phyloP scores from a whole-genome alignment of 345 rosid species.

The Kandelia obovata region DNA sequence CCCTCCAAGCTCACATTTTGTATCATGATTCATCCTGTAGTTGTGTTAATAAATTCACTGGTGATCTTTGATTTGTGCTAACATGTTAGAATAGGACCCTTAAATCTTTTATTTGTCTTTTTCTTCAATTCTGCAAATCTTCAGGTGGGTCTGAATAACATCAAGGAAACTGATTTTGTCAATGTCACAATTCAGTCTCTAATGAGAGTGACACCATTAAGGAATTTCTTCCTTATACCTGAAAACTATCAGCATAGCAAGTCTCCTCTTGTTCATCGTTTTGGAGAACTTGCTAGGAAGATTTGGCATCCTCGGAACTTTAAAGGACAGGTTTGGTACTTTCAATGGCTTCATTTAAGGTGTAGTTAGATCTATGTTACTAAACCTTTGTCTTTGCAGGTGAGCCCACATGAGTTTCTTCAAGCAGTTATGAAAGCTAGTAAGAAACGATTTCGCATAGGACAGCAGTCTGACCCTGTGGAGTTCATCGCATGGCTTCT shows the following conservation, averaged over 20 bases:
- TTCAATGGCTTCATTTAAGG: conserved; percentile 1
- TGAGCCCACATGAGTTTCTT: conserved; percentile 97
- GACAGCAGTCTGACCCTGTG: conserved; percentile 89
- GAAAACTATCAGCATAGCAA: conserved; percentile 75
- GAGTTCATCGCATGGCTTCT: conserved; percentile 99
- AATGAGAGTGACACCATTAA: conserved; percentile 87
- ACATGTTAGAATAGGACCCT: not conserved
- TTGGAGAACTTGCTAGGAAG: conserved; percentile 90
- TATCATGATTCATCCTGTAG: not conserved
- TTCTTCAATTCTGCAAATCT: conserved; percentile 9
- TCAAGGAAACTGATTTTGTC: conserved; percentile 93
- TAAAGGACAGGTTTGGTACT: conserved; percentile 80
- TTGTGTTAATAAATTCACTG: not conserved
- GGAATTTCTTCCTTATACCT: conserved; percentile 90
- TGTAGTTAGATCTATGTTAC: conserved; percentile 11
- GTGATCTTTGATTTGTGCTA: not conserved
- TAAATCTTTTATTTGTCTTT: conserved; percentile 1
- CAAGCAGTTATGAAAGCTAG: conserved; percentile 98
- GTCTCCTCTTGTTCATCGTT: conserved; percentile 87
- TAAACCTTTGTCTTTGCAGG: conserved; percentile 45
- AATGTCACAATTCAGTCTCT: conserved; percentile 93
- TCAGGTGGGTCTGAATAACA: conserved; percentile 95
- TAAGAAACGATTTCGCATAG: conserved; percentile 79
- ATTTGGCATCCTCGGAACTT: conserved; percentile 97
- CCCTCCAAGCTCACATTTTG: not conserved